Percentiles rank a stretch among this genome's conserved stretches.
These are phyloP conservation scores for Casuarina glauca DNA, from an alignment of 306 rosid species.

Conservation along the genomic window DNA sequence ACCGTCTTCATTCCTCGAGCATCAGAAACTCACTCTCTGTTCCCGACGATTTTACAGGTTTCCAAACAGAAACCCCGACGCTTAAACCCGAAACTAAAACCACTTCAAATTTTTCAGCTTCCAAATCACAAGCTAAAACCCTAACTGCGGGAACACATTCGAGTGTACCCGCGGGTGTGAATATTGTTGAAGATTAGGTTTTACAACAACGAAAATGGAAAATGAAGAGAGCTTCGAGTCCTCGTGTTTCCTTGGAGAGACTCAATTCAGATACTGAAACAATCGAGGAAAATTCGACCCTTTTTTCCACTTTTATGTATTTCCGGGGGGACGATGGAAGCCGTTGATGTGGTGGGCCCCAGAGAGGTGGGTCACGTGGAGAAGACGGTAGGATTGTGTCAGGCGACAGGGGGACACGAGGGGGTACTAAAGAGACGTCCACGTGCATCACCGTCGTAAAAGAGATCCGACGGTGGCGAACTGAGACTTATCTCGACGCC, in stretches of 20 bases:
- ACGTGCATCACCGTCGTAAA: neutral
- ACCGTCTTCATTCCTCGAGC: conserved; percentile 9
- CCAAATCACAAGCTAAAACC: neutral
- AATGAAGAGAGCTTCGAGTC: neutral
- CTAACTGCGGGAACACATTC: neutral
- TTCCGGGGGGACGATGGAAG: neutral
- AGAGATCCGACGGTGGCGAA: neutral
- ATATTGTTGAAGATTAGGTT: neutral
- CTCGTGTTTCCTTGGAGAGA: neutral
- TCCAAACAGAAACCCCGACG: neutral
- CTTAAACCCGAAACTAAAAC: neutral
- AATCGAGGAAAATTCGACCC: neutral
- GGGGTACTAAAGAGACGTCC: neutral
- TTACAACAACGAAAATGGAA: neutral
- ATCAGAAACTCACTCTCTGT: neutral
- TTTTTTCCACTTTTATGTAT: neutral
- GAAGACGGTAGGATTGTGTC: neutral
- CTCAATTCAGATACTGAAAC: neutral
- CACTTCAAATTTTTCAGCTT: neutral
- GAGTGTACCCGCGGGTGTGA: too few relatives aligned
- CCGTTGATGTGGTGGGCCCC: neutral
- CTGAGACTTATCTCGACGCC: neutral
- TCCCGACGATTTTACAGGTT: neutral
- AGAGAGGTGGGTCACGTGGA: neutral
- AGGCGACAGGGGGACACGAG: neutral